phyloP scores from a whole-genome alignment of 306 rosid genomes.

The Quercus ilex region DNA sequence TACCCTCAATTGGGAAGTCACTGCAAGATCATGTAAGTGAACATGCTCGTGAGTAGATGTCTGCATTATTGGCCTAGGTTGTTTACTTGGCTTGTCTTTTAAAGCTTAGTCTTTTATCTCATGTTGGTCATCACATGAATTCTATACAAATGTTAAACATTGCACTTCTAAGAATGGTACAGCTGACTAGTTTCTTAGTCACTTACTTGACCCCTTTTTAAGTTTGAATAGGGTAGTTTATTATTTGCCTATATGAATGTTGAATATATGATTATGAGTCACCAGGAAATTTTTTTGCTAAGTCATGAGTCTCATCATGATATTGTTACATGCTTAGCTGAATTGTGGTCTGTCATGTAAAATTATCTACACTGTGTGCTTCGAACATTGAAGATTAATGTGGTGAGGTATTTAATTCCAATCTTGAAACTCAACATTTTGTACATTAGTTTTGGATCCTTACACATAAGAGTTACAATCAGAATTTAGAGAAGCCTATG shows the following conservation, averaged over 20 bases:
- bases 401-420: not conserved
- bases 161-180: not conserved
- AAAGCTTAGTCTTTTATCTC: not conserved
- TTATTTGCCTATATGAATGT: not conserved
- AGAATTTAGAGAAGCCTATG: not conserved
- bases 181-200: not conserved
- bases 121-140: not conserved
- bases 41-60: not conserved
- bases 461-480: not conserved
- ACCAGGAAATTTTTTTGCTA: not conserved
- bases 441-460: not conserved
- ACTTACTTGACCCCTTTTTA: not conserved
- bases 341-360: not conserved
- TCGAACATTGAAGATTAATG: not conserved
- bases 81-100: not conserved
- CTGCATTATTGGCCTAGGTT: not conserved
- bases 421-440: not conserved
- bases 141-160: not conserved
- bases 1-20: conserved; percentile 82
- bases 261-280: not conserved
- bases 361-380: not conserved
- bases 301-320: not conserved
- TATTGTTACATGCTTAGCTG: not conserved
- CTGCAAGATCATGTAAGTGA: conserved; percentile 85
- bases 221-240: not conserved